Percentiles rank a stretch among this genome's conserved stretches.
phyloP scores from a whole-genome alignment of 257 asterid genomes.

The Mentha longifolia region DNA sequence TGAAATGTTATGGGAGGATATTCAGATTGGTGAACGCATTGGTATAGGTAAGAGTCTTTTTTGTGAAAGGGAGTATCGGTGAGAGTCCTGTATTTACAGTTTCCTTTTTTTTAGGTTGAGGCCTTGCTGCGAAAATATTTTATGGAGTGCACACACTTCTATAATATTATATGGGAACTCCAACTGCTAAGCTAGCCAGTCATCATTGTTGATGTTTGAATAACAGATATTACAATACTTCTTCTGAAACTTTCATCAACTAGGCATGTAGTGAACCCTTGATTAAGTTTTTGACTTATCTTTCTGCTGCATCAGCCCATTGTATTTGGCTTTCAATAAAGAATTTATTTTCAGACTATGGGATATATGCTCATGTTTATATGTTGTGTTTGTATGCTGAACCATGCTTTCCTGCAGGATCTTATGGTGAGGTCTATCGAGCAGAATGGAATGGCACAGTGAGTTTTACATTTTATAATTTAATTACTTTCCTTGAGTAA shows the following conservation, averaged over 20 bases:
- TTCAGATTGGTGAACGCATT: conserved; percentile 94
- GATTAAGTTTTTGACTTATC: conserved; percentile 8
- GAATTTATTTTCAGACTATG: not conserved
- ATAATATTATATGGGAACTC: not conserved
- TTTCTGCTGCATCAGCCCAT: not conserved
- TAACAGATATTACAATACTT: not conserved
- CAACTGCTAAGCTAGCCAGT: not conserved
- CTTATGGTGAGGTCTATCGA: conserved; percentile 96
- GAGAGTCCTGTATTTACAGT: conserved; percentile 29
- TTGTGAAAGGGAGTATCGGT: conserved; percentile 71
- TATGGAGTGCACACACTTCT: not conserved
- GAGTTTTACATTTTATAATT: conserved; percentile 48
- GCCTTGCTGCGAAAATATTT: not conserved
- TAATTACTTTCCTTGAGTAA: conserved; percentile 21
- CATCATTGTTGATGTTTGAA: not conserved
- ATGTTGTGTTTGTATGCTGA: conserved; percentile 21
- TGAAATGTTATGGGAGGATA: conserved; percentile 97
- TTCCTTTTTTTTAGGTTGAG: conserved; percentile 23
- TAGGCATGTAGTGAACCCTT: not conserved
- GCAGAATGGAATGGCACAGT: conserved; percentile 99
- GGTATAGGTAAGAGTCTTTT: conserved; percentile 74
- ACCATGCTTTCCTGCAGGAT: conserved; percentile 62
- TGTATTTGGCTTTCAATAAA: conserved; percentile 12
- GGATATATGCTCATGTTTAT: conserved; percentile 28
- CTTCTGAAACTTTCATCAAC: not conserved